A percentile compares a stretch with the other conserved stretches of the same genome.
Evolutionary conservation across 2,329 filamentous ascomycete genomes (phyloP).

Genomic region (Dothistroma septosporum): DNA sequence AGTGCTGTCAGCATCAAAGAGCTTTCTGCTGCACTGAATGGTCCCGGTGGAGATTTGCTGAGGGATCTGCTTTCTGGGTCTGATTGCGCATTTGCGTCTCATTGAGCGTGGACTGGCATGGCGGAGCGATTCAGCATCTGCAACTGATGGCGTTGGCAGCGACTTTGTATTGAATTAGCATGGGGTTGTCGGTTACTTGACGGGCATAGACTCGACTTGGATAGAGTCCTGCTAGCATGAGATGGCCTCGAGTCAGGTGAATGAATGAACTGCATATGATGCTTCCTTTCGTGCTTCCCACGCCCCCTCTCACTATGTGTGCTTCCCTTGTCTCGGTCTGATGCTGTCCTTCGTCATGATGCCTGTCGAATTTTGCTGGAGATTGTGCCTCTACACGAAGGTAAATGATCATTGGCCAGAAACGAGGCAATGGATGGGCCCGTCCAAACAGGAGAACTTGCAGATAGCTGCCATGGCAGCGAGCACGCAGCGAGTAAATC

Average conservation of each 20-base stretch:
- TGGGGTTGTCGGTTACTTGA: background rate
- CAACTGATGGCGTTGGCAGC: background rate
- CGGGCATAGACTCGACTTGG: background rate
- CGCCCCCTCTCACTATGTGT: background rate
- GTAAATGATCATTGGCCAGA: no score
- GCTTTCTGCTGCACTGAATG: conserved; percentile 32
- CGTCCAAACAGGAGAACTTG: no score
- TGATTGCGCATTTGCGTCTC: background rate
- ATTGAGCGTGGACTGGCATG: background rate
- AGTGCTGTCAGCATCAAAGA: conserved; percentile 36
- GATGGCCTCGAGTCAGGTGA: background rate
- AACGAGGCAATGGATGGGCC: no score
- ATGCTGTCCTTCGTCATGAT: no score
- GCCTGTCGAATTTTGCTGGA: no score
- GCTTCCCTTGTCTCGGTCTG: no score
- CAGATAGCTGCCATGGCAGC: no score
- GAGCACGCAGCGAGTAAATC: no score
- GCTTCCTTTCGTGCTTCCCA: background rate
- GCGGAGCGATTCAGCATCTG: background rate
- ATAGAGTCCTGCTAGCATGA: background rate
- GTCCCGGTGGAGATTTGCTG: conserved; percentile 35
- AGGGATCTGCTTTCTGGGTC: conserved; percentile 28
- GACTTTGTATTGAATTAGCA: background rate
- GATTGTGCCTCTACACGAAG: no score
- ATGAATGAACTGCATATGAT: background rate